phyloP scores from a whole-genome alignment of 2,329 filamentous ascomycete genomes.

The Capronia coronata region DNA sequence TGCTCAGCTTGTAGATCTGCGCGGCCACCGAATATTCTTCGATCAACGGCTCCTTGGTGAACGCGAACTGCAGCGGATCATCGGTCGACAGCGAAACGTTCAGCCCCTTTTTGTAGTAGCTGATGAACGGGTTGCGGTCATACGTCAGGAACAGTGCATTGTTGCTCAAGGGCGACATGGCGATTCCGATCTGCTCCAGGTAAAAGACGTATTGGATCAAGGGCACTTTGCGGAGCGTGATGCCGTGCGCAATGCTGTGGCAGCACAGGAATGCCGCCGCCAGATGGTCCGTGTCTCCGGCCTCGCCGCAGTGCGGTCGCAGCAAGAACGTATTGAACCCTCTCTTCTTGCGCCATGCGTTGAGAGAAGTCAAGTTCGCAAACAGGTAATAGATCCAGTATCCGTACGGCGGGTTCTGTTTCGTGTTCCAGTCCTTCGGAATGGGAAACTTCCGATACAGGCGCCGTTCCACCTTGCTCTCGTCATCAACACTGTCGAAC shows the following conservation, averaged over 20 bases:
- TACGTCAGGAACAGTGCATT: slow-evolving; percentile 95
- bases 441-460: slow-evolving; percentile 95
- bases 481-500: slow-evolving; percentile 95
- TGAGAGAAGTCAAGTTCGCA: slow-evolving; percentile 86
- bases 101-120: slow-evolving; percentile 88
- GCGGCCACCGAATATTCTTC: slow-evolving; percentile 97
- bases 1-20: slow-evolving; percentile 95
- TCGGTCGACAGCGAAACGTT: slow-evolving; percentile 97
- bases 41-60: slow-evolving; percentile 95
- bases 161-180: slow-evolving; percentile 98
- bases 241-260: slow-evolving; percentile 93
- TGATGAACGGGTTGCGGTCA: slow-evolving; percentile 91
- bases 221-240: slow-evolving; percentile 87
- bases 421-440: slow-evolving; percentile 79
- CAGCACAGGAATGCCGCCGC: slow-evolving; percentile 86
- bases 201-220: slow-evolving; percentile 96
- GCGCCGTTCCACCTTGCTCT: slow-evolving; percentile 90
- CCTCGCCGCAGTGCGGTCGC: slow-evolving; percentile 91
- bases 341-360: slow-evolving; percentile 80
- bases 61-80: slow-evolving; percentile 94
- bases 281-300: slow-evolving; percentile 92
- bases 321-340: slow-evolving; percentile 95
- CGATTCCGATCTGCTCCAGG: slow-evolving; percentile 93
- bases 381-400: slow-evolving; percentile 99
- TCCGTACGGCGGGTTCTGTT: slow-evolving; percentile 94